Conservation (phyloP, 306 rosid species). For the Pyrus bretschneideri region DNA sequence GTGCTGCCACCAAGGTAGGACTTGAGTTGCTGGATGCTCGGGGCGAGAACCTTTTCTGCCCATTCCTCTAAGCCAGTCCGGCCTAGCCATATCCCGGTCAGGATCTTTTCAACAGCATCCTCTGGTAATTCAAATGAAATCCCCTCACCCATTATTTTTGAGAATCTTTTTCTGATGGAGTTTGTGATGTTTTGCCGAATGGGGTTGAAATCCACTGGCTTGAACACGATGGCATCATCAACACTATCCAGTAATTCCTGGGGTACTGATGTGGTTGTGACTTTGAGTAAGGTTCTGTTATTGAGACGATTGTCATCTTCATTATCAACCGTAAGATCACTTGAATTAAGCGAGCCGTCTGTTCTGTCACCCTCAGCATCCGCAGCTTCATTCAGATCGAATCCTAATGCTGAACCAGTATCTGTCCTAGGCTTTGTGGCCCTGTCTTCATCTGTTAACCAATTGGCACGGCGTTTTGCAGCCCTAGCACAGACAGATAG, state of each 20-base stretch:
- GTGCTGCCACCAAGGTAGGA: slow-evolving; percentile 17
- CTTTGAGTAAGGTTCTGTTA: slow-evolving; percentile 14
- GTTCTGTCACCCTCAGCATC: slow-evolving; percentile 52
- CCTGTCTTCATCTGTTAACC: slow-evolving; percentile 56
- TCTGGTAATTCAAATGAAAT: slow-evolving; percentile 62
- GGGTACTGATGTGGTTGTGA: slow-evolving; percentile 23
- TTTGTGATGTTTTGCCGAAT: slow-evolving; percentile 40
- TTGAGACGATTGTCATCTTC: slow-evolving; percentile 51
- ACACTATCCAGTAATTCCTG: slow-evolving; percentile 56
- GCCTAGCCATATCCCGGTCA: slow-evolving; percentile 77
- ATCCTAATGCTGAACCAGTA: slow-evolving; percentile 34
- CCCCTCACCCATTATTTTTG: slow-evolving; percentile 47
- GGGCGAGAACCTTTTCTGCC: slow-evolving; percentile 64
- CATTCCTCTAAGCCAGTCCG: slow-evolving; percentile 65
- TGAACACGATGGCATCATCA: slow-evolving; percentile 71
- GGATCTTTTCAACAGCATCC: slow-evolving; percentile 66
- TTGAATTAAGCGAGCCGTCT: slow-evolving; percentile 84
- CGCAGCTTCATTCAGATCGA: slow-evolving; percentile 84
- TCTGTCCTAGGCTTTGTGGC: slow-evolving; percentile 56
- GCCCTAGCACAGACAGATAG: slow-evolving; percentile 46
- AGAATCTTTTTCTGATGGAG: slow-evolving; percentile 42
- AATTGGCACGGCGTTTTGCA: slow-evolving; percentile 59
- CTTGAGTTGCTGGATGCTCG: slow-evolving; percentile 64
- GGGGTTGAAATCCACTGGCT: slow-evolving; percentile 50
- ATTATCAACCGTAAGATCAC: slow-evolving; percentile 77